Base-by-base conservation (phyloP, 1,284 basidiomycete genomes). In the Volvariella surrecta region DNA sequence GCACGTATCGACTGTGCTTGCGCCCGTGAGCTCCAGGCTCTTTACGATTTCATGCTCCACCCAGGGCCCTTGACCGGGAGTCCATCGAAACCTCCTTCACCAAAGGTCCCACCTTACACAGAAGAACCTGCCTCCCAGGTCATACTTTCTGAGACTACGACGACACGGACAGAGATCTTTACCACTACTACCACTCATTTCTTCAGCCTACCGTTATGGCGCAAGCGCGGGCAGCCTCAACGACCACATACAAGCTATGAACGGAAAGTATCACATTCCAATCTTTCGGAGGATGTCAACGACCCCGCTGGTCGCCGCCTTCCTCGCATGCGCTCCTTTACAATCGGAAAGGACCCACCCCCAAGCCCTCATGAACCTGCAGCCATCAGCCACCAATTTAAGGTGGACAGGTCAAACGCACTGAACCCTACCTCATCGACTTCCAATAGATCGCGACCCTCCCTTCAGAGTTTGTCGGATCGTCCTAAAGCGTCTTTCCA, bases 151-250 rank as follows among this genome's bases (percentile, higher is more conserved):
- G 71, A 70, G 54, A 72, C 66, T 22, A 72, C 68, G 18, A 71
- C 72, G 18, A 77, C 74, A 4, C 68, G 66, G 3, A 72, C 71
- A 8, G 66, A 70, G 48, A 58, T 69, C 40, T 63, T 73, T 17
- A 68, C 66, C 8, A 74, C 72, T 11, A 74, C 71, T 13, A 72
- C 72, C 1, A 70, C 75, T 32, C 75, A 77, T 59, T 77, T 83
- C 62, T 77, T 84, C 58, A 76, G 81, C 30, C 57, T 79, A 20
- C 77, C 81, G 15, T 66, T 71, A 45, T 82, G 80, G 82, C 74
- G 68, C 54, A 78, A 74, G 51, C 74, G 74, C 43, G 62, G 60
- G 22, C 57, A 57, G 39, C 56, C 61, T 11, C 15, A 6, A 16
- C 34, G 34, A n/a, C 34, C 34, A 6, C 13, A 35, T 19, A 7